Conservation (phyloP, 495 filamentous ascomycete species). For the Trichocladium antarcticum region DNA sequence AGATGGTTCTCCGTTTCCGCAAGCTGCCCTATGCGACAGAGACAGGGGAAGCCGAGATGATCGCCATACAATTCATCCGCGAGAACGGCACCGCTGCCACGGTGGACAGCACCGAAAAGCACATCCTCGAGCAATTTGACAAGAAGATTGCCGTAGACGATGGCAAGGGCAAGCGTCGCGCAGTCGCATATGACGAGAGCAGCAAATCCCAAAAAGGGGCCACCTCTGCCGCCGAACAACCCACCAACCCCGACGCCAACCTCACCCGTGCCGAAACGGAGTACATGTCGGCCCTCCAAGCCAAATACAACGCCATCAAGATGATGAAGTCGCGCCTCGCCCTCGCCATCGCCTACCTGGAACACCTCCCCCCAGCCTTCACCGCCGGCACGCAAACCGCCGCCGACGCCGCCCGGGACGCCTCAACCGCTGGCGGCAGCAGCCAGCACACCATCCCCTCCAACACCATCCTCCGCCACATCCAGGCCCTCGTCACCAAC, state of each 20-base stretch:
- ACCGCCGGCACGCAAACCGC: constrained; percentile 33
- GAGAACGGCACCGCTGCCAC: constrained; percentile 69
- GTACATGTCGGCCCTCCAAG: constrained; percentile 53
- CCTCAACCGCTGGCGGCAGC: too few relatives aligned
- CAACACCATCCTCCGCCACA: constrained; percentile 52
- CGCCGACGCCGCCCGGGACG: constrained; percentile 26
- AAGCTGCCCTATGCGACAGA: constrained; percentile 80
- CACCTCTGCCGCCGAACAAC: constrained; percentile 23
- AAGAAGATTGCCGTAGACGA: constrained; percentile 31
- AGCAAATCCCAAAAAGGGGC: constrained; percentile 26
- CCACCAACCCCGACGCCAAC: constrained; percentile 30
- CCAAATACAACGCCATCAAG: constrained; percentile 82
- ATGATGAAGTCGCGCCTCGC: constrained; percentile 79
- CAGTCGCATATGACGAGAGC: constrained; percentile 22
- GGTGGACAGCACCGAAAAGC: constrained; percentile 33
- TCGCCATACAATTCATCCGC: constrained; percentile 83
- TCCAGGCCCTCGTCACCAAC: constrained; percentile 52
- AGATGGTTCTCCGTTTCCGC: constrained; percentile 58
- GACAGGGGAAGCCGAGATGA: constrained; percentile 95
- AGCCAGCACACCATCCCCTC: constrained; percentile 43
- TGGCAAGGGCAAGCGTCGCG: constrained; percentile 39
- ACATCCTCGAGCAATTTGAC: constrained; percentile 23
- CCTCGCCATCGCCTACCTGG: constrained; percentile 71
- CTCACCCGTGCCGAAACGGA: constrained; percentile 76
- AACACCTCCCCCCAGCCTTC: constrained; percentile 55